Conservation (phyloP, 345 rosid genomes). For the Gynandropsis gynandra region DNA sequence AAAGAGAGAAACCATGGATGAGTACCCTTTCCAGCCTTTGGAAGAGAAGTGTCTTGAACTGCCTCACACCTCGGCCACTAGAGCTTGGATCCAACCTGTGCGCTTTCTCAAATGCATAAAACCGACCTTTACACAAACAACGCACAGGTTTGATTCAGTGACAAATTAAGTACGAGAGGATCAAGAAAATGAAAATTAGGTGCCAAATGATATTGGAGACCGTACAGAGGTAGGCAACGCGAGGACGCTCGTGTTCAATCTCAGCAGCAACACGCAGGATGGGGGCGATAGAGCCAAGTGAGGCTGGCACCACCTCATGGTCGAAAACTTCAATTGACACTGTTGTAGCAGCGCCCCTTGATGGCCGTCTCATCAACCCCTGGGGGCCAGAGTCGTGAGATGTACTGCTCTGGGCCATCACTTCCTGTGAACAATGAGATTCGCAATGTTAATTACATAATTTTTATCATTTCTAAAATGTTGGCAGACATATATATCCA, state of each 20-base stretch:
- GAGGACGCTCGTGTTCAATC: conserved; percentile 91
- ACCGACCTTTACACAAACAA: conserved; percentile 45
- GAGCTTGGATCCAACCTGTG: conserved; percentile 70
- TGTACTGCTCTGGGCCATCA: conserved; percentile 29
- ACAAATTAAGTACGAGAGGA: neutral
- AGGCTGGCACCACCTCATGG: conserved; percentile 87
- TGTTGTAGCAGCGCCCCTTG: conserved; percentile 87
- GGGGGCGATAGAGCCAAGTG: conserved; percentile 76
- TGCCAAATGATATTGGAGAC: neutral
- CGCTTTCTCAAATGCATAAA: conserved; percentile 89
- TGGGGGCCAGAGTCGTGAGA: conserved; percentile 43
- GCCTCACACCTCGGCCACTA: conserved; percentile 78
- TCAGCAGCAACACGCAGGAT: conserved; percentile 82
- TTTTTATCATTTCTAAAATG: neutral
- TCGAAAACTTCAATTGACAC: conserved; percentile 91
- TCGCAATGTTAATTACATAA: neutral
- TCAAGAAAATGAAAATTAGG: neutral
- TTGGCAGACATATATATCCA: neutral
- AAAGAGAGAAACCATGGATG: conserved; percentile 4
- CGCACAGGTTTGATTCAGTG: neutral
- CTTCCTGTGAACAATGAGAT: conserved; percentile 15
- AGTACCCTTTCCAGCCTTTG: conserved; percentile 80
- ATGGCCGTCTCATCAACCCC: conserved; percentile 65
- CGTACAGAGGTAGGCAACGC: conserved; percentile 93
- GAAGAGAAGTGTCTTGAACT: conserved; percentile 70